Conservation (phyloP, 2,329 filamentous ascomycete species). For the Penicillium sp. region DNA sequence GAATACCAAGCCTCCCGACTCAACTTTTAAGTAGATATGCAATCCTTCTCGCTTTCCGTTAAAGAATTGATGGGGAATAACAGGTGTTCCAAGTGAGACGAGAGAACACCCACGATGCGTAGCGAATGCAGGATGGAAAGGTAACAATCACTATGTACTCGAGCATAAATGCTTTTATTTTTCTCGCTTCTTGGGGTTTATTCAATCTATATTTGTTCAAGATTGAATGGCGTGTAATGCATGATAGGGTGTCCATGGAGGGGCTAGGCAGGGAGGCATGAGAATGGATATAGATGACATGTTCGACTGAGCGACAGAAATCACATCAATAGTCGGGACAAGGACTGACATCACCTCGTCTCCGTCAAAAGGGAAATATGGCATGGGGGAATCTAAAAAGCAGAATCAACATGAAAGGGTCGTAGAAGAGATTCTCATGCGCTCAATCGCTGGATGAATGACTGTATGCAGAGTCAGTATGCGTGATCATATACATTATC, state of each 20-base stretch:
- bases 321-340: constrained; percentile 9
- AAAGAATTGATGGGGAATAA: not conserved
- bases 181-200: constrained; percentile 2
- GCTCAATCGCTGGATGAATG: constrained; percentile 48
- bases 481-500: not conserved
- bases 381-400: constrained; percentile 28
- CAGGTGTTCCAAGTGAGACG: constrained; percentile 1
- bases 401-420: constrained; percentile 20
- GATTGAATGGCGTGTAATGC: constrained; percentile 6
- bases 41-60: not conserved
- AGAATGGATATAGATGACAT: constrained; percentile 11
- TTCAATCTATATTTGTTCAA: constrained; percentile 10
- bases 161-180: constrained; percentile 3
- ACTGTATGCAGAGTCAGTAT: constrained; percentile 24
- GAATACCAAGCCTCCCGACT: not conserved
- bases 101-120: constrained; percentile 11
- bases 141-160: constrained; percentile 1
- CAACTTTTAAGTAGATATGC: not conserved
- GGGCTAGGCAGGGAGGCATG: not conserved
- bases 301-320: constrained; percentile 2
- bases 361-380: constrained; percentile 23
- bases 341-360: constrained; percentile 21
- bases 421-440: constrained; percentile 33
- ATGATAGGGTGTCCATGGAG: constrained; percentile 18
- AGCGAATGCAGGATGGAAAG: constrained; percentile 11